phyloP scores from a whole-genome alignment of 1,139 yeast species.

The Wickerhamiella pararugosa region DNA sequence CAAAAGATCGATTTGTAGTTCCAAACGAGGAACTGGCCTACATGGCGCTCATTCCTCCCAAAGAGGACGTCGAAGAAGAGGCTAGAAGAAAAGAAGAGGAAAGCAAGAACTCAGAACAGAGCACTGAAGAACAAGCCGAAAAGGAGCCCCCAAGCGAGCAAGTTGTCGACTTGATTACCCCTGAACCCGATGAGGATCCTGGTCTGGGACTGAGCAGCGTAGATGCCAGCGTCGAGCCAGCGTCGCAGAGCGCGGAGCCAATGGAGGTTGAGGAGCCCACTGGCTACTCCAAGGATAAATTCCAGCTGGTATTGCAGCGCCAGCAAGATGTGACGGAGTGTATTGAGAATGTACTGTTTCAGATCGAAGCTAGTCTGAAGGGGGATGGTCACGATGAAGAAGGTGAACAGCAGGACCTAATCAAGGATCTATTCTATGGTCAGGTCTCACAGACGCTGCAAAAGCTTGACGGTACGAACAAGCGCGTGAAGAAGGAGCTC shows the following conservation, averaged over 20 bases:
- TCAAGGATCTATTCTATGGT: slow-evolving; percentile 73
- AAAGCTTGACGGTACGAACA: slow-evolving; percentile 22
- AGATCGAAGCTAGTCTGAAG: slow-evolving; percentile 75
- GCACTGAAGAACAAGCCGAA: background rate
- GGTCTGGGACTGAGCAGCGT: background rate
- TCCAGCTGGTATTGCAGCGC: slow-evolving; percentile 24
- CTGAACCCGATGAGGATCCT: slow-evolving; percentile 1
- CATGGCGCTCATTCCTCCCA: slow-evolving; percentile 68
- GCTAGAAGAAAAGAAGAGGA: no score
- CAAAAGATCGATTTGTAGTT: slow-evolving; percentile 48
- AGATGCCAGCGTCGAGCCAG: background rate
- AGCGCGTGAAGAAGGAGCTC: slow-evolving; percentile 55
- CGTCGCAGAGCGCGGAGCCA: background rate
- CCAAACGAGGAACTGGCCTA: slow-evolving; percentile 81
- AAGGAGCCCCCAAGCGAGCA: slow-evolving; percentile 10
- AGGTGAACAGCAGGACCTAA: slow-evolving; percentile 65
- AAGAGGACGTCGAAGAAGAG: slow-evolving; percentile 19
- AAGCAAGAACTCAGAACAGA: background rate
- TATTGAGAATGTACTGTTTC: slow-evolving; percentile 86
- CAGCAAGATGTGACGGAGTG: slow-evolving; percentile 98
- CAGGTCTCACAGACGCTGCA: slow-evolving; percentile 41
- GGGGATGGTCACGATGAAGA: slow-evolving; percentile 51
- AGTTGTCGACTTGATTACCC: slow-evolving; percentile 1
- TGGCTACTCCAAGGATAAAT: background rate
- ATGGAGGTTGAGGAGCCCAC: background rate